These are phyloP conservation scores for Yamadazyma conglobata DNA, from an alignment of 1,139 yeast genomes.

Conservation along the genomic window DNA sequence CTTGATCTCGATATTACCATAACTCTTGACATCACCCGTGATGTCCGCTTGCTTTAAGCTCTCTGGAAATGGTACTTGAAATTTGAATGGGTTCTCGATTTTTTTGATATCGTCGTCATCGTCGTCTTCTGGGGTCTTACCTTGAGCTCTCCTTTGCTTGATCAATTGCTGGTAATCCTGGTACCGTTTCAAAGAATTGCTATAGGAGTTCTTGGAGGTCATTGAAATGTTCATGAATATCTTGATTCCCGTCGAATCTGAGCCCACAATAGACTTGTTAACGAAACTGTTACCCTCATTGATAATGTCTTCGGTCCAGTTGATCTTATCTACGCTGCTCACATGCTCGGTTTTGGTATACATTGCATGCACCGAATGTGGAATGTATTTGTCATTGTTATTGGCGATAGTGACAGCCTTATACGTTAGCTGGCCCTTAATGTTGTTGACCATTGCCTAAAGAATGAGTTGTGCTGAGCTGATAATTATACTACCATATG, in stretches of 20 bases:
- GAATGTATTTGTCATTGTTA: slow-evolving; percentile 30
- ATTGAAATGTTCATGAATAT: slow-evolving; percentile 58
- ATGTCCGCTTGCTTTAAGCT: slow-evolving; percentile 19
- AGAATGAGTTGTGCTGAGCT: too few species aligned
- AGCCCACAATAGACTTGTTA: slow-evolving; percentile 55
- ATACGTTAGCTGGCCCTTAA: slow-evolving; percentile 14
- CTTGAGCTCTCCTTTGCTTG: slow-evolving; percentile 14
- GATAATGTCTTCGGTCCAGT: slow-evolving; percentile 34
- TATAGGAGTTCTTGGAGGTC: slow-evolving; percentile 31
- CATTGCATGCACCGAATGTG: slow-evolving; percentile 36
- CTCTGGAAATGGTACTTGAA: slow-evolving; percentile 37
- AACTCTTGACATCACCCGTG: slow-evolving; percentile 36
- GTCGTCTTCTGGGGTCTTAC: slow-evolving; percentile 18
- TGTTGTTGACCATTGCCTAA: not conserved
- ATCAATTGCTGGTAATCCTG: slow-evolving; percentile 20
- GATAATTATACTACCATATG: too few species aligned
- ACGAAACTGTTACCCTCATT: slow-evolving; percentile 58
- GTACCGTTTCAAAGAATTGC: slow-evolving; percentile 21
- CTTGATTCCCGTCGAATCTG: slow-evolving; percentile 10
- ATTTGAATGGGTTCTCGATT: slow-evolving; percentile 25
- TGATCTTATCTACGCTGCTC: slow-evolving; percentile 18
- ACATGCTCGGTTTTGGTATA: slow-evolving; percentile 20
- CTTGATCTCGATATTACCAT: slow-evolving; percentile 13
- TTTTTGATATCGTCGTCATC: slow-evolving; percentile 22
- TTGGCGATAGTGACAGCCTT: slow-evolving; percentile 33